Evolutionary conservation across 1,284 basidiomycete genomes (phyloP).

Genomic region (Clitocybe nebularis): DNA sequence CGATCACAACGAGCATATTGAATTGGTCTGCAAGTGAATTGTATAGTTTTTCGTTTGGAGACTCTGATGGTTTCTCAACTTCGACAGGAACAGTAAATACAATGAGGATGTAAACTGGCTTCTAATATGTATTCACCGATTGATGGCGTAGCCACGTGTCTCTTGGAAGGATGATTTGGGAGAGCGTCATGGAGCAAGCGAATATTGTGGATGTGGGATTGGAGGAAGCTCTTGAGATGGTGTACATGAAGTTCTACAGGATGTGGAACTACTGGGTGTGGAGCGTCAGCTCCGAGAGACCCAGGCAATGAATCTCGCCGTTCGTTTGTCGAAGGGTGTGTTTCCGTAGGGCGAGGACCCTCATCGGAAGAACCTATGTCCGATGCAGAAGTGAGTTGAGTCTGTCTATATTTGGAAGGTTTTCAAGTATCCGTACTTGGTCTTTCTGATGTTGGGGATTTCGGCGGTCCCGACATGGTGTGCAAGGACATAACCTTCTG

Average conservation of each 20-base stretch:
- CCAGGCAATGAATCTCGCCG: no score
- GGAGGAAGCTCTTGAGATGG: slow-evolving; percentile 9
- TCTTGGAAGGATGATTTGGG: background rate
- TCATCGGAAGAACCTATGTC: no score
- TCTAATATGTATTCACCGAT: no score
- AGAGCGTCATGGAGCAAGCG: slow-evolving; percentile 8
- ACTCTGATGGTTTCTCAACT: background rate
- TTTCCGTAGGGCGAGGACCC: no score
- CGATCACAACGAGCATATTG: slow-evolving; percentile 17
- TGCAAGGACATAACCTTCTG: slow-evolving; percentile 3
- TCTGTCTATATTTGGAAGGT: no score
- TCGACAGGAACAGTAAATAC: background rate
- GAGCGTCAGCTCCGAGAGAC: no score
- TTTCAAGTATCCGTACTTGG: no score
- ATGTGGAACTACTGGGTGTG: background rate
- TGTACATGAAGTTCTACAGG: slow-evolving; percentile 6
- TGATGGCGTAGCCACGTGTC: no score
- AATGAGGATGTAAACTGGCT: background rate
- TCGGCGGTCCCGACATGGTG: background rate
- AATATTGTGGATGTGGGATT: slow-evolving; percentile 9
- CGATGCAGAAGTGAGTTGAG: no score
- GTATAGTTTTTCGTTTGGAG: slow-evolving; percentile 5
- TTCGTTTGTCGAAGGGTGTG: background rate
- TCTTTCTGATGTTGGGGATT: no score
- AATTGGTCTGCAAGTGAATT: slow-evolving; percentile 14